Evolutionary conservation across 1,139 yeast species (phyloP).

Genomic region (Lodderomyces pseudojiufengensis): DNA sequence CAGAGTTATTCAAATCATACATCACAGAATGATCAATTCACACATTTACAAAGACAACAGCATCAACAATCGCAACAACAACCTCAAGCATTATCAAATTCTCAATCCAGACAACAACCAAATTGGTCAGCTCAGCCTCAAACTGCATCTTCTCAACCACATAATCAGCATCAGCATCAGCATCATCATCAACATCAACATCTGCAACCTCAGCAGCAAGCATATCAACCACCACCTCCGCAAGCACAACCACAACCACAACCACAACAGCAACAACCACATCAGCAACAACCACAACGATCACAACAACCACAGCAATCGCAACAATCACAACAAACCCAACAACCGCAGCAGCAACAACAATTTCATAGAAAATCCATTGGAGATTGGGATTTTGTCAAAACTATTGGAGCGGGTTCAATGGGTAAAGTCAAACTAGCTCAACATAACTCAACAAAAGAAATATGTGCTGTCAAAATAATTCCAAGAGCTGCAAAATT

Average conservation of each 20-base stretch:
- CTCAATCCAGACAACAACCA: conserved; percentile 9
- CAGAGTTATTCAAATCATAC: conserved; percentile 1
- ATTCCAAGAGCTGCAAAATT: conserved; percentile 77
- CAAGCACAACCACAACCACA: conserved; percentile 7
- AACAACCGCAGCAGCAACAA: conserved; percentile 17
- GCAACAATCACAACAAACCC: conserved; percentile 15
- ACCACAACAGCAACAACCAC: conserved; percentile 6
- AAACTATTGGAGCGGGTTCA: conserved; percentile 96
- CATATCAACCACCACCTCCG: conserved; percentile 1
- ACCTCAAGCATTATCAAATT: conserved; percentile 8
- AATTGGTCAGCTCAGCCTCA: conserved; percentile 1
- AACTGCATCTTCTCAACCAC: conserved; percentile 14
- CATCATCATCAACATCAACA: conserved; percentile 51
- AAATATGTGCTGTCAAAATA: conserved; percentile 82
- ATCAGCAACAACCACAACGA: conserved; percentile 10
- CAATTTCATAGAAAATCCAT: conserved; percentile 83
- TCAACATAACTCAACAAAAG: conserved; percentile 74
- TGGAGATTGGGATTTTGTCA: conserved; percentile 96
- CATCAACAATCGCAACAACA: conserved; percentile 8
- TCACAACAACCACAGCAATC: conserved; percentile 9
- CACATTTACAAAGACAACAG: background rate
- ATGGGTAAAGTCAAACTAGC: conserved; percentile 99
- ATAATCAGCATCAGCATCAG: conserved; percentile 10
- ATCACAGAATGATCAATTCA: background rate
- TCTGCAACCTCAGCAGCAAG: conserved; percentile 1